Percentiles rank a stretch among this genome's conserved stretches.
Conservation (phyloP, 2,329 filamentous ascomycete species). For the Didymellaceae sp. region DNA sequence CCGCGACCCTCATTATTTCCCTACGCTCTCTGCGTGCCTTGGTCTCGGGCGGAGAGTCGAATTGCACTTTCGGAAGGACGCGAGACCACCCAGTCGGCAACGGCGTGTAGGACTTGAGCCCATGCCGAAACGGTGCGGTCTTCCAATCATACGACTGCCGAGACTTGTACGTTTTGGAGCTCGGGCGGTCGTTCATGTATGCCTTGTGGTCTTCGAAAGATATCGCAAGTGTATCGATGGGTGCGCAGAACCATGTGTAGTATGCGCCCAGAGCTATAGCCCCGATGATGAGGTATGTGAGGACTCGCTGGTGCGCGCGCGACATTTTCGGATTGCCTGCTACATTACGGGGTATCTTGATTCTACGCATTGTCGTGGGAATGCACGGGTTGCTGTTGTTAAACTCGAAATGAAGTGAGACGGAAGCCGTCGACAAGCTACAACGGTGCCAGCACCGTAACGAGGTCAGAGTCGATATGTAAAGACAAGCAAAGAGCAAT, state of each 20-base stretch:
- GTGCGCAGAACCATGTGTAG: conserved; percentile 37
- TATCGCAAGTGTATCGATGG: conserved; percentile 39
- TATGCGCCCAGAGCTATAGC: conserved; percentile 34
- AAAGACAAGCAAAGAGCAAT: neutral
- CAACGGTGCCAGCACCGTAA: conserved; percentile 12
- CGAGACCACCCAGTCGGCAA: conserved; percentile 48
- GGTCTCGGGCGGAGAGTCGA: conserved; percentile 47
- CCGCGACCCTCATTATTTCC: conserved; percentile 44
- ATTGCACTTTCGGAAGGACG: conserved; percentile 52
- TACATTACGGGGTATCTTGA: conserved; percentile 34
- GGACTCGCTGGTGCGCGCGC: conserved; percentile 38
- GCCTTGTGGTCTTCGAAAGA: conserved; percentile 35
- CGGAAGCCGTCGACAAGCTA: neutral
- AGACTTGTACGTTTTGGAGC: conserved; percentile 23
- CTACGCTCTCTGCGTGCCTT: conserved; percentile 30
- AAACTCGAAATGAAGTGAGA: neutral
- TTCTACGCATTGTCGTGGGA: conserved; percentile 36
- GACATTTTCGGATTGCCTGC: conserved; percentile 35
- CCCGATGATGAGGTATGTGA: conserved; percentile 34
- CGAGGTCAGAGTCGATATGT: neutral
- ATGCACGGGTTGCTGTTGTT: neutral
- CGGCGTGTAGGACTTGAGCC: conserved; percentile 42
- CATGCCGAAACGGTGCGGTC: conserved; percentile 50
- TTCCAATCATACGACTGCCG: conserved; percentile 49
- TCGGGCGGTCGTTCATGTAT: conserved; percentile 42